These are phyloP conservation scores for Rhynchospora pubera DNA, from an alignment of 176 grass and related monocot species.

Conservation along the genomic window DNA sequence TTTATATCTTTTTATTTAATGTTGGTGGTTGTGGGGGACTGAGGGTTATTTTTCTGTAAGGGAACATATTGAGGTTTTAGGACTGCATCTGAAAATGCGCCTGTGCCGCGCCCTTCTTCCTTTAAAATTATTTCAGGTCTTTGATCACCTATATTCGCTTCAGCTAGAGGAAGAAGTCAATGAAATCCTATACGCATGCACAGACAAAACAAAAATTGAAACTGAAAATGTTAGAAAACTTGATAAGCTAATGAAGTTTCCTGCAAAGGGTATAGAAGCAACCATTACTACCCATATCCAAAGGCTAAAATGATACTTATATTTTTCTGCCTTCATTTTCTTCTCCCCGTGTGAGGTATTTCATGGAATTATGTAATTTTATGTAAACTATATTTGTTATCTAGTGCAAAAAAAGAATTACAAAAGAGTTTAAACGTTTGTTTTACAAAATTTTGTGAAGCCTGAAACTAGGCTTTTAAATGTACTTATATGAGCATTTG, in stretches of 20 bases:
- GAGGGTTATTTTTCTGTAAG: no score
- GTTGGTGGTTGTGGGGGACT: neutral
- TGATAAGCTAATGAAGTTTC: constrained; percentile 49
- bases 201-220: constrained; percentile 35
- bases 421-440: neutral
- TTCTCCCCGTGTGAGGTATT: neutral
- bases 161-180: constrained; percentile 93
- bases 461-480: neutral
- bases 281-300: constrained; percentile 45
- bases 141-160: constrained; percentile 58
- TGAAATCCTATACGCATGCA: constrained; percentile 61
- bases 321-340: neutral
- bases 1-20: neutral
- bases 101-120: no score
- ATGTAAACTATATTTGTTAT: neutral
- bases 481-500: neutral
- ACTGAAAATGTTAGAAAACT: constrained; percentile 32
- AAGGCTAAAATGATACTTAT: constrained; percentile 23
- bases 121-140: constrained; percentile 42
- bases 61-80: no score
- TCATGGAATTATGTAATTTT: constrained; percentile 7
- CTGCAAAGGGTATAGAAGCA: constrained; percentile 39
- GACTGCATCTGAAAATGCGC: neutral
- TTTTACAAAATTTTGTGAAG: no score
- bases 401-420: neutral